Evolutionary conservation across 345 rosid species (phyloP).

Genomic region (Arabis alpina): DNA sequence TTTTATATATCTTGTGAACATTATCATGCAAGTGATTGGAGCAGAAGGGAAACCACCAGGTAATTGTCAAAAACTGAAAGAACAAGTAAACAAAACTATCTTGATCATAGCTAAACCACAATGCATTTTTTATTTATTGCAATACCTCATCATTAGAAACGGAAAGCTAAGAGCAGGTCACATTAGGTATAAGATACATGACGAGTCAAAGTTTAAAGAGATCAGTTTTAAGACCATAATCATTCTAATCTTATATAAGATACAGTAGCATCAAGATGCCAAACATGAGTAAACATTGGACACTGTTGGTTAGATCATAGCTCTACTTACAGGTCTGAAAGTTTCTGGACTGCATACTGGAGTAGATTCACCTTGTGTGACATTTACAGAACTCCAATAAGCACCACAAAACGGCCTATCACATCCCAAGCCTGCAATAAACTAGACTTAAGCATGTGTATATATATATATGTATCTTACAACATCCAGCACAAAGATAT

Average conservation of each 20-base stretch:
- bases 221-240: constrained; percentile 6
- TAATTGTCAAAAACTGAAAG: not conserved
- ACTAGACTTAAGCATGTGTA: constrained; percentile 6
- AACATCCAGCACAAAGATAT: not conserved
- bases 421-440: constrained; percentile 79
- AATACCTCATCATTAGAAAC: constrained; percentile 6
- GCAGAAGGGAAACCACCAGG: not conserved
- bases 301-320: constrained; percentile 7
- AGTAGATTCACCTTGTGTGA: constrained; percentile 46
- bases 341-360: constrained; percentile 60
- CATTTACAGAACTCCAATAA: constrained; percentile 71
- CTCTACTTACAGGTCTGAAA: constrained; percentile 64
- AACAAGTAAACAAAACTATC: not conserved
- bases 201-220: not conserved
- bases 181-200: not conserved
- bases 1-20: not conserved
- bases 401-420: constrained; percentile 88
- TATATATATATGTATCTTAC: not conserved
- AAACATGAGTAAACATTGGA: not conserved
- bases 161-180: not conserved
- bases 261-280: not conserved
- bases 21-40: not conserved
- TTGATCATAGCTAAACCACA: not conserved
- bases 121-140: not conserved
- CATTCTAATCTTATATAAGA: constrained; percentile 2